Conservation (phyloP, 1,139 yeast genomes). For the Blastobotrys serpentis region DNA sequence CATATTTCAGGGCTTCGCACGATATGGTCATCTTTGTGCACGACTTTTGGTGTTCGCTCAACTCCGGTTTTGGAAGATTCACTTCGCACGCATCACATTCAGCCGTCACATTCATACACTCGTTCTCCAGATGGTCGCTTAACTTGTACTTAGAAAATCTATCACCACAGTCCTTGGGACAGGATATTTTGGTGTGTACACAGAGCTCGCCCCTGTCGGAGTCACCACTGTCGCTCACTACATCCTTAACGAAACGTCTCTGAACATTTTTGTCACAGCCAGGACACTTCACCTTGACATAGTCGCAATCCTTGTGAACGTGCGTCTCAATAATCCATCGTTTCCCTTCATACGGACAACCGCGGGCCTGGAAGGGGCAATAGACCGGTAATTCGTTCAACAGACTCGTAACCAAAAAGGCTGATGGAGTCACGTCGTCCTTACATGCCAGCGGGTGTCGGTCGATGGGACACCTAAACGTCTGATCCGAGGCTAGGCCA, state of each 20-base stretch:
- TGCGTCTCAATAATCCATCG: conserved; percentile 63
- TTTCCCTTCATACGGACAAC: conserved; percentile 59
- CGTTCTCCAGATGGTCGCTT: conserved; percentile 22
- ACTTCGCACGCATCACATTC: conserved; percentile 45
- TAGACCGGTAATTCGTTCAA: conserved; percentile 59
- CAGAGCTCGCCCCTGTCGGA: conserved; percentile 23
- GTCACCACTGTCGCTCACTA: neutral
- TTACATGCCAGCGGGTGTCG: conserved; percentile 45
- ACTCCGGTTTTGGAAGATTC: conserved; percentile 36
- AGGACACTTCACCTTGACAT: conserved; percentile 49
- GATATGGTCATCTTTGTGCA: conserved; percentile 39
- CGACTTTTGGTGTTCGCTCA: conserved; percentile 35
- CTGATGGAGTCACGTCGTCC: conserved; percentile 58
- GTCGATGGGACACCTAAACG: conserved; percentile 59
- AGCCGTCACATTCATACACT: conserved; percentile 29
- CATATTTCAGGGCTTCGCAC: conserved; percentile 40
- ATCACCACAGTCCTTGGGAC: conserved; percentile 28
- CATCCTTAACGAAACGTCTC: neutral
- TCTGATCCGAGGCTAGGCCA: conserved; percentile 19
- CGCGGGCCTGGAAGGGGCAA: conserved; percentile 54
- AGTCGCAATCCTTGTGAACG: conserved; percentile 49
- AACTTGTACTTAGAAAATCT: conserved; percentile 18
- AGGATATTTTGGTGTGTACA: conserved; percentile 24
- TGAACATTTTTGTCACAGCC: conserved; percentile 18
- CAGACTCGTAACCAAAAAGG: conserved; percentile 58